Evolutionary conservation across 176 grass and related monocot species (phyloP), one percentile per base, ranked within the genome.

Genomic region (Rhynchospora tenuis): DNA sequence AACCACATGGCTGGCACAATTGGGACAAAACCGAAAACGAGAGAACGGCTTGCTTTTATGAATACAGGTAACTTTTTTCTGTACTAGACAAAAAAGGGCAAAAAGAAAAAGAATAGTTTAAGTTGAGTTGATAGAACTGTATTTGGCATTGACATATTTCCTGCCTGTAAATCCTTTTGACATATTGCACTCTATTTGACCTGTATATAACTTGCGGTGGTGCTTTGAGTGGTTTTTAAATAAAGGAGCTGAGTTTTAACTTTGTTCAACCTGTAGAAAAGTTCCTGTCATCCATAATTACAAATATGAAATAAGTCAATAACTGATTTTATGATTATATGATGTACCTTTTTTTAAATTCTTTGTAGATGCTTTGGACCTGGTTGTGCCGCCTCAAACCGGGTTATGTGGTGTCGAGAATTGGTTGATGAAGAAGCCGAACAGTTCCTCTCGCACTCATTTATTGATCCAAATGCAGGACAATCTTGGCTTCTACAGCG

Each of bases 21-120:
- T 99, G 97, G 97, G 93, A 95, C 85, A 99, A 89, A 87, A 45
- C 31, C 9, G 97, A 99, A 81, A 99, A 99, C 47, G 97, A 99
- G 83, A 73, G 89, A 93, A 95, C 84, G 59, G 91, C 97, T 84
- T 99, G 93, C 81, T 99, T 99, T 42, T 99, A 92, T 77, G 97
- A 99, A 84, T 93, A 93, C 88, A 95, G 91, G 93, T 99, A 90
- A 48, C 44, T 0, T 5, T 71, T 71, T 71, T 71, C 31, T 69
- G 31, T 38, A 38, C 33, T 44, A 68, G 7, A 33, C 28, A 62
- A 19, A 56, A 80, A 28, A 51, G 2, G 54, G 16, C 63, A 52
- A 47, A 70, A 51, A 51, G 11, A 51, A 51, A 51, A 51, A 51
- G 48, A 12, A 51, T 10, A 51, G 5, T 7, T 51, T 1, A 8